Percentiles rank a stretch among this genome's conserved stretches.
Conservation (phyloP, 2,329 filamentous ascomycete species). For the Diaporthe sp. region DNA sequence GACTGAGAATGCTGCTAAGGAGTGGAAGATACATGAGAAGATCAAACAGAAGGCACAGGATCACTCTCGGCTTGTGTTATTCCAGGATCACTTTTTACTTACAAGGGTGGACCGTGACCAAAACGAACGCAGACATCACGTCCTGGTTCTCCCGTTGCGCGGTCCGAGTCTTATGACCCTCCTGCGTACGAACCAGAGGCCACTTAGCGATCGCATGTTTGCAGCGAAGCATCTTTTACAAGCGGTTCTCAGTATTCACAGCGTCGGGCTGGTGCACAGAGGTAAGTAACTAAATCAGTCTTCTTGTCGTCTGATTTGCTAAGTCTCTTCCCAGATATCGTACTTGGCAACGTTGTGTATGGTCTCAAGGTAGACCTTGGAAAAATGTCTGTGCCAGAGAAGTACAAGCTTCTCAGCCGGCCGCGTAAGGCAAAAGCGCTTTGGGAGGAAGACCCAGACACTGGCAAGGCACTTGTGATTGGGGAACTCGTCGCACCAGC, state of each 20-base stretch:
- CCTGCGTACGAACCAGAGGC: not conserved
- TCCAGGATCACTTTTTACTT: not conserved
- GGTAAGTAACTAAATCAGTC: not conserved
- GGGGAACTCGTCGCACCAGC: constrained; percentile 5
- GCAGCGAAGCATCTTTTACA: not conserved
- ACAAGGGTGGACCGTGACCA: not conserved
- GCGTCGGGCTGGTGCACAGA: constrained; percentile 6
- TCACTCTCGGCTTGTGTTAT: not conserved
- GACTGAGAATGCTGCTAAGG: not conserved
- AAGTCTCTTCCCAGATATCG: constrained; percentile 1
- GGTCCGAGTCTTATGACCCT: constrained; percentile 2
- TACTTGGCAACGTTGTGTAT: constrained; percentile 5
- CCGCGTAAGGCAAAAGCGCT: not conserved
- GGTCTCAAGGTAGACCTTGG: constrained; percentile 6
- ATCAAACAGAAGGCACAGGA: not conserved
- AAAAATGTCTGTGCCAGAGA: not conserved
- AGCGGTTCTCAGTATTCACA: not conserved
- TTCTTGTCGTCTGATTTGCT: not conserved
- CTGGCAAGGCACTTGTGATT: not conserved
- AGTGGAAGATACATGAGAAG: not conserved
- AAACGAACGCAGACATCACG: not conserved
- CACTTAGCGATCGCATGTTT: not conserved
- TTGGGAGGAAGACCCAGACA: not conserved
- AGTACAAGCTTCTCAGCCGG: constrained; percentile 18
- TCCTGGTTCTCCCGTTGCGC: constrained; percentile 1